Conservation (phyloP, 164 flowering plant species). For the Chimonanthus salicifolius region DNA sequence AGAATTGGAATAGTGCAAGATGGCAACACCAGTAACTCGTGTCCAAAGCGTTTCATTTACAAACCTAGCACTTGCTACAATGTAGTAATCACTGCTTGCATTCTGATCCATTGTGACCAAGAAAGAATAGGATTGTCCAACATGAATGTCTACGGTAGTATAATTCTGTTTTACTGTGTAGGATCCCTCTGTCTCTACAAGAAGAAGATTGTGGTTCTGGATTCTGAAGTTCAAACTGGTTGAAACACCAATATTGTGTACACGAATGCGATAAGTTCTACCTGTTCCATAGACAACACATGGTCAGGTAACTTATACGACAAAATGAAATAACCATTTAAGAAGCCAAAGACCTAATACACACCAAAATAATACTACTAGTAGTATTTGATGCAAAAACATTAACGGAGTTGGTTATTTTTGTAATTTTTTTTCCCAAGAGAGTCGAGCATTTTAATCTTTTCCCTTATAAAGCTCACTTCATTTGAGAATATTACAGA, state of each 20-base stretch:
- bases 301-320: too few species aligned
- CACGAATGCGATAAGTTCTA: slow-evolving; percentile 86
- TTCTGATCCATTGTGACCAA: slow-evolving; percentile 95
- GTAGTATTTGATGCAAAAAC: too few species aligned
- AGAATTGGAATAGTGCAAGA: slow-evolving; percentile 78
- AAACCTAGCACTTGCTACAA: slow-evolving; percentile 94
- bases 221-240: slow-evolving; percentile 95
- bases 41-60: slow-evolving; percentile 80
- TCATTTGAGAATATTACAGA: too few species aligned
- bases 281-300: slow-evolving; percentile 42
- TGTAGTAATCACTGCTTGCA: slow-evolving; percentile 88
- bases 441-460: too few species aligned
- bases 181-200: slow-evolving; percentile 89
- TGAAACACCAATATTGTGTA: slow-evolving; percentile 85
- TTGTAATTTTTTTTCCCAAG: too few species aligned
- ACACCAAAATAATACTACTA: too few species aligned
- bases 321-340: too few species aligned
- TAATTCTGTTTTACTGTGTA: slow-evolving; percentile 94
- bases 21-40: slow-evolving; percentile 87
- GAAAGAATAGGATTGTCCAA: slow-evolving; percentile 96
- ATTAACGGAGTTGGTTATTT: too few species aligned
- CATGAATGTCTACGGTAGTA: slow-evolving; percentile 91
- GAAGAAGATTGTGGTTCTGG: slow-evolving; percentile 72
- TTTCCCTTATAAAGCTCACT: too few species aligned
- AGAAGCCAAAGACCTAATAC: too few species aligned